These are phyloP conservation scores for Venturia carpophila DNA, from an alignment of 2,329 filamentous ascomycete species.

Conservation along the genomic window DNA sequence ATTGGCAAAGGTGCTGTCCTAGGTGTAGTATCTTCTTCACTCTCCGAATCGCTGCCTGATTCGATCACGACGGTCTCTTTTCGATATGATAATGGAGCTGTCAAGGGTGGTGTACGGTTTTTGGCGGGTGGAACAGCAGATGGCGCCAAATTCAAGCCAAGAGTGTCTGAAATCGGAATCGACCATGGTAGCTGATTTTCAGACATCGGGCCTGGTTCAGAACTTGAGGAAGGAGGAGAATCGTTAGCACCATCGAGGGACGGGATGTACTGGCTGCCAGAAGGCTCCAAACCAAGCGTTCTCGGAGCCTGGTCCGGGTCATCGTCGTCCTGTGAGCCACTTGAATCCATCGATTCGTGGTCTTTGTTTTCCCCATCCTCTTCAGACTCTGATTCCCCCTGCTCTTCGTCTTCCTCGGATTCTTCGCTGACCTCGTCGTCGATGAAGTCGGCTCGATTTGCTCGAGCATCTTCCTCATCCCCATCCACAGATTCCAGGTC, in stretches of 20 bases:
- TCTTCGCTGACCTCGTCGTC: background rate
- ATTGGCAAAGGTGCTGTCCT: background rate
- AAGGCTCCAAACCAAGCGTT: background rate
- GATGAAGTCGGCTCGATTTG: background rate
- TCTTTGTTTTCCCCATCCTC: background rate
- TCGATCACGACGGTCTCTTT: slow-evolving; percentile 2
- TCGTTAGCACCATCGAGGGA: slow-evolving; percentile 7
- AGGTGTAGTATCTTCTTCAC: background rate
- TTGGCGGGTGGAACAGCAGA: background rate
- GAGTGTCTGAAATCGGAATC: background rate
- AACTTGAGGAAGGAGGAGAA: background rate
- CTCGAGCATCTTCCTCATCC: slow-evolving; percentile 4
- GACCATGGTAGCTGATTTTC: background rate
- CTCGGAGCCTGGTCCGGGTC: background rate
- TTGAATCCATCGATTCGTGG: background rate
- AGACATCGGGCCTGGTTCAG: background rate
- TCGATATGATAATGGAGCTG: background rate
- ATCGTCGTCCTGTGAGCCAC: background rate
- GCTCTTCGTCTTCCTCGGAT: slow-evolving; percentile 1
- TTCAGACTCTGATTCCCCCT: background rate
- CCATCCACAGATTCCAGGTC: slow-evolving; percentile 6
- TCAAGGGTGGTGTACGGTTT: background rate
- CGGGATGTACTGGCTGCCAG: background rate
- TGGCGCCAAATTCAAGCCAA: background rate
- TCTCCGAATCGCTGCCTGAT: background rate